Percentiles rank a stretch among this genome's conserved stretches.
Evolutionary conservation across 2,329 filamentous ascomycete species (phyloP).

Genomic region (Fusarium mangiferae): DNA sequence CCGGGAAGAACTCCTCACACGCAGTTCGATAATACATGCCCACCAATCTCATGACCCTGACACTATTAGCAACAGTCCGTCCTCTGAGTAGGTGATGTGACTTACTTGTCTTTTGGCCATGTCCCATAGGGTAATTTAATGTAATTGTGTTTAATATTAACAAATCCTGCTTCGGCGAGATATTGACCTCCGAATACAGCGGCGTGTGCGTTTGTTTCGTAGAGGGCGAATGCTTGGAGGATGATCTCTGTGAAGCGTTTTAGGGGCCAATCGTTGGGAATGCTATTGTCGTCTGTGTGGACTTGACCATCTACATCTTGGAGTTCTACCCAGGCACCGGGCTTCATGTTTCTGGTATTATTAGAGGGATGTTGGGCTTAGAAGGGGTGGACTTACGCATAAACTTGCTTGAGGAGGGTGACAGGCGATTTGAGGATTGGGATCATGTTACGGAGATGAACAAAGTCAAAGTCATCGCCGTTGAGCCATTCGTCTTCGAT

Average conservation of each 20-base stretch:
- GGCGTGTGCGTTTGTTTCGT: constrained; percentile 52
- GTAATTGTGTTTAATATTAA: constrained; percentile 51
- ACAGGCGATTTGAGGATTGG: constrained; percentile 51
- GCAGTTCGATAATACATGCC: constrained; percentile 56
- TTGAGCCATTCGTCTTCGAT: constrained; percentile 58
- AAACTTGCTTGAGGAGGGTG: constrained; percentile 44
- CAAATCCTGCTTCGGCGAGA: constrained; percentile 51
- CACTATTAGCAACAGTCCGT: background rate
- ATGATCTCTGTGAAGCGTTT: constrained; percentile 50
- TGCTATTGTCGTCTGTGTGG: constrained; percentile 50
- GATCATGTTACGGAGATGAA: constrained; percentile 68
- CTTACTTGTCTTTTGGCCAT: constrained; percentile 58
- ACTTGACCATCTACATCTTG: constrained; percentile 57
- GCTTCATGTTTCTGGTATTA: constrained; percentile 49
- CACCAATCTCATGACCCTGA: constrained; percentile 51
- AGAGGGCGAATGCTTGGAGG: constrained; percentile 51
- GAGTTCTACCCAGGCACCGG: constrained; percentile 59
- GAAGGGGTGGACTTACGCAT: constrained; percentile 31
- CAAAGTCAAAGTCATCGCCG: constrained; percentile 63
- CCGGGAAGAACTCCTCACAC: constrained; percentile 55
- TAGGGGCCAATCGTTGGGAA: constrained; percentile 49
- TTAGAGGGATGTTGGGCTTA: fast-evolving
- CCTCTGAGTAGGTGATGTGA: fast-evolving
- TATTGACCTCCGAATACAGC: constrained; percentile 52
- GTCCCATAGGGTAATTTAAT: constrained; percentile 57